Evolutionary conservation across 2,329 filamentous ascomycete species (phyloP).

Genomic region (Colletotrichum falcatum): DNA sequence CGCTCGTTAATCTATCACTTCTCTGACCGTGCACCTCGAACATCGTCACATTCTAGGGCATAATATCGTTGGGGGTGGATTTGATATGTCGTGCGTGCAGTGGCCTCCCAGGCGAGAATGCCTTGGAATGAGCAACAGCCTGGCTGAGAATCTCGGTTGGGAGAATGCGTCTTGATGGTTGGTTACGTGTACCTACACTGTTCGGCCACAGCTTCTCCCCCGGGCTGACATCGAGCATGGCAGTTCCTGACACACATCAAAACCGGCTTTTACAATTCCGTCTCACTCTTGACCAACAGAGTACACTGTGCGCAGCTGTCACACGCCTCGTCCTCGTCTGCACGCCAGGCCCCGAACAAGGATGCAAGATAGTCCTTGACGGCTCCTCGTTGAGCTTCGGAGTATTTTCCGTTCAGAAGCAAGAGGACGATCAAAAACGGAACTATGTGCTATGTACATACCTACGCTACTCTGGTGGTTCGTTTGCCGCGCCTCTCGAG

Average conservation of each 20-base stretch:
- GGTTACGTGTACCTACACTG: too few relatives aligned
- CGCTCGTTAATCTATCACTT: slow-evolving; percentile 8
- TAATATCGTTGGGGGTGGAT: background rate
- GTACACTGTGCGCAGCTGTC: background rate
- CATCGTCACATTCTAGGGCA: background rate
- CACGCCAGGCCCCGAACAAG: background rate
- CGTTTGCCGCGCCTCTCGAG: slow-evolving; percentile 4
- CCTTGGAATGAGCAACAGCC: background rate
- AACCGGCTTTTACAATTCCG: background rate
- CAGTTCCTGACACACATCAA: background rate
- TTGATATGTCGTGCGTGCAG: background rate
- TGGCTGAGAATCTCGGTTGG: background rate
- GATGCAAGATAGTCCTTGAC: slow-evolving; percentile 1
- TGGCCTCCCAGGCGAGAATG: background rate
- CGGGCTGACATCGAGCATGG: background rate
- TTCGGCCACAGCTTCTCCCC: background rate
- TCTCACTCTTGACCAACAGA: background rate
- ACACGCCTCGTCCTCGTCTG: background rate
- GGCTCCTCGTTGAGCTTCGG: slow-evolving; percentile 15
- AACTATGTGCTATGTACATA: too few relatives aligned
- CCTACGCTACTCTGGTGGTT: too few relatives aligned
- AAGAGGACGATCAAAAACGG: slow-evolving; percentile 3
- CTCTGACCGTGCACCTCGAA: slow-evolving; percentile 4
- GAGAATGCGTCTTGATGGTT: background rate
- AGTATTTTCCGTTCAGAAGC: slow-evolving; percentile 17